These are phyloP conservation scores for Apiotrichum gracile DNA, from an alignment of 1,284 basidiomycete genomes.

Conservation along the genomic window DNA sequence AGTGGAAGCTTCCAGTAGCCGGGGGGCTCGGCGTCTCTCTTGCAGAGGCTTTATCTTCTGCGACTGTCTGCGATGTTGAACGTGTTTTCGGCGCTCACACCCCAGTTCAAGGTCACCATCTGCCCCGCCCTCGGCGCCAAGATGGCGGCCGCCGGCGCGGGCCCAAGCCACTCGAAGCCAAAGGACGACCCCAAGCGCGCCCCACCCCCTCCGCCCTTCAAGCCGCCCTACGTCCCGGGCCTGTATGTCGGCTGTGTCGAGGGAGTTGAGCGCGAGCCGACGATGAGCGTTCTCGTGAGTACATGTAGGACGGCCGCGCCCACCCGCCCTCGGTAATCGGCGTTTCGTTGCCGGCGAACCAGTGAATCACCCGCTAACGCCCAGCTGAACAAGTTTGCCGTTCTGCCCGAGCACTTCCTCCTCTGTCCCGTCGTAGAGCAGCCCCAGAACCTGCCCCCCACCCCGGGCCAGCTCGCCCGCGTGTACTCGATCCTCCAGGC, in stretches of 20 bases:
- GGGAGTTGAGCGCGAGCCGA: conserved; percentile 57
- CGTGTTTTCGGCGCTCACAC: no score
- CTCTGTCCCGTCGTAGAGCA: conserved; percentile 46
- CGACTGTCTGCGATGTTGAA: no score
- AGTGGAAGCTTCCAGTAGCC: neutral
- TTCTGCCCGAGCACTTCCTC: conserved; percentile 73
- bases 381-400: conserved; percentile 55
- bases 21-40: no score
- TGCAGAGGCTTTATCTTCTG: no score
- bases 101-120: conserved; percentile 69
- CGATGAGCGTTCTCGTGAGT: conserved; percentile 70
- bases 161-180: conserved; percentile 64
- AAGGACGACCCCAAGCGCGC: conserved; percentile 59
- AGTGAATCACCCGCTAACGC: neutral
- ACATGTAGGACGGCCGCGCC: neutral
- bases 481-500: conserved; percentile 65
- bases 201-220: conserved; percentile 57
- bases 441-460: conserved; percentile 67
- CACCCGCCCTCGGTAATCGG: neutral
- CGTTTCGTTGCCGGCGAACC: neutral
- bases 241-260: conserved; percentile 66
- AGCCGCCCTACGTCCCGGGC: conserved; percentile 68
- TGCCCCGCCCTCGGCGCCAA: conserved; percentile 65
- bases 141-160: neutral
- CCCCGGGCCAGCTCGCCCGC: conserved; percentile 68